Evolutionary conservation across 768 basidiomycete species (phyloP).

Genomic region (Erythrobasidium yunnanense): DNA sequence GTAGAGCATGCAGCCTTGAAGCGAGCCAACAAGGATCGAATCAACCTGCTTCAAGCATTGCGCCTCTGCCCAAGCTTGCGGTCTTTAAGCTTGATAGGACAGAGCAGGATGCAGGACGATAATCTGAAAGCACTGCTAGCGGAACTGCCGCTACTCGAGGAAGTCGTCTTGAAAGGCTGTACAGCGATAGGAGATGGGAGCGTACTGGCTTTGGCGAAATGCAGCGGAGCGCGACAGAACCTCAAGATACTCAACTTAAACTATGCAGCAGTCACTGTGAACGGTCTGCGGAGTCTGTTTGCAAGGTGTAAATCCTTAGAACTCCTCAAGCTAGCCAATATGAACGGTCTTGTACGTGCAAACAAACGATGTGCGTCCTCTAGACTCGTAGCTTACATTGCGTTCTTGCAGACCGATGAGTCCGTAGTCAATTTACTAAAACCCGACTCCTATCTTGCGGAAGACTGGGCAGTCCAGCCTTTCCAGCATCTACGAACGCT

Average conservation of each 20-base stretch:
- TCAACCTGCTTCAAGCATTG: constrained; percentile 28
- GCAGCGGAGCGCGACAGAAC: background rate
- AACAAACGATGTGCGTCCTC: background rate
- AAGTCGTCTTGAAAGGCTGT: constrained; percentile 31
- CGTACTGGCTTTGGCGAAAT: constrained; percentile 28
- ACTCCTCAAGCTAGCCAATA: constrained; percentile 34
- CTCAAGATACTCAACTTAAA: constrained; percentile 30
- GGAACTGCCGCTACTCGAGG: constrained; percentile 27
- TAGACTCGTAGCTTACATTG: background rate
- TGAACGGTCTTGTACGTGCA: constrained; percentile 26
- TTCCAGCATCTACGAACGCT: constrained; percentile 30
- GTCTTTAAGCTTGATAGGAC: constrained; percentile 28
- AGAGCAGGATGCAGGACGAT: constrained; percentile 19
- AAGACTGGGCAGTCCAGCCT: constrained; percentile 25
- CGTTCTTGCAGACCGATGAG: constrained; percentile 25
- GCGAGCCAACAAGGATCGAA: constrained; percentile 9
- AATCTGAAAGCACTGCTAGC: constrained; percentile 28
- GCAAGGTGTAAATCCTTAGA: constrained; percentile 29
- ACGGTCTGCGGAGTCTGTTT: constrained; percentile 29
- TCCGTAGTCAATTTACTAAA: constrained; percentile 23
- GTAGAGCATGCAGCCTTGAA: background rate
- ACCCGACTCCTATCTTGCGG: background rate
- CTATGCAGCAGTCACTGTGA: constrained; percentile 31
- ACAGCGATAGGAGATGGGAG: constrained; percentile 33
- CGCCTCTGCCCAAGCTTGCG: constrained; percentile 29